These are phyloP conservation scores for Silybum marianum DNA, from an alignment of 129 eudicot species.

Conservation along the genomic window DNA sequence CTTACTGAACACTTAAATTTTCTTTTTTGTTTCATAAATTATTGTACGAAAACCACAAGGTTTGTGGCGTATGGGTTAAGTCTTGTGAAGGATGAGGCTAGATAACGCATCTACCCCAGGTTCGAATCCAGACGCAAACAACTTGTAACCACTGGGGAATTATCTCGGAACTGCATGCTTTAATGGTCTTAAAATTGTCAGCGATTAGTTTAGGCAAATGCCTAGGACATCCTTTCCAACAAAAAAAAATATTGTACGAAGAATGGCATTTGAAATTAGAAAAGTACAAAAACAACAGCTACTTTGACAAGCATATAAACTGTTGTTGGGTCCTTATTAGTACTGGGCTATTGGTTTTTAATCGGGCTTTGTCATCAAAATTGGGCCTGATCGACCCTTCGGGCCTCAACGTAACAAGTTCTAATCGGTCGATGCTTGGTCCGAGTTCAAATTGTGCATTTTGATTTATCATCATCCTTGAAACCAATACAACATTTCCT, in stretches of 20 bases:
- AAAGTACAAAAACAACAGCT: background rate
- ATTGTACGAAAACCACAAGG: background rate
- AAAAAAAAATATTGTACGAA: background rate
- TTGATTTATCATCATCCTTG: background rate
- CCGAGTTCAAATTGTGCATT: background rate
- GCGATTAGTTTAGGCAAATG: too few species aligned
- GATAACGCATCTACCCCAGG: too few species aligned
- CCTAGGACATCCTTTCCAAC: too few species aligned
- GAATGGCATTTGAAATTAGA: background rate
- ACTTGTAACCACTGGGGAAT: too few species aligned
- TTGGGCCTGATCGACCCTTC: background rate
- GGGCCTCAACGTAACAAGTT: background rate
- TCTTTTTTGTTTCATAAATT: background rate
- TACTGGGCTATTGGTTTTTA: background rate
- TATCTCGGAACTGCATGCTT: too few species aligned
- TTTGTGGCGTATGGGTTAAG: too few species aligned
- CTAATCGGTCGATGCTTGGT: background rate
- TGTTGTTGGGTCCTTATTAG: background rate
- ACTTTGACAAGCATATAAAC: background rate
- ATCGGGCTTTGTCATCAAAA: background rate
- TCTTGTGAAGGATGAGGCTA: too few species aligned
- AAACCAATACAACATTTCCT: background rate
- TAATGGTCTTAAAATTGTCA: too few species aligned
- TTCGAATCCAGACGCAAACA: too few species aligned
- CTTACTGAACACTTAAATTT: background rate